phyloP scores from a whole-genome alignment of 2,329 filamentous ascomycete genomes.

The Ophiostoma populinum region DNA sequence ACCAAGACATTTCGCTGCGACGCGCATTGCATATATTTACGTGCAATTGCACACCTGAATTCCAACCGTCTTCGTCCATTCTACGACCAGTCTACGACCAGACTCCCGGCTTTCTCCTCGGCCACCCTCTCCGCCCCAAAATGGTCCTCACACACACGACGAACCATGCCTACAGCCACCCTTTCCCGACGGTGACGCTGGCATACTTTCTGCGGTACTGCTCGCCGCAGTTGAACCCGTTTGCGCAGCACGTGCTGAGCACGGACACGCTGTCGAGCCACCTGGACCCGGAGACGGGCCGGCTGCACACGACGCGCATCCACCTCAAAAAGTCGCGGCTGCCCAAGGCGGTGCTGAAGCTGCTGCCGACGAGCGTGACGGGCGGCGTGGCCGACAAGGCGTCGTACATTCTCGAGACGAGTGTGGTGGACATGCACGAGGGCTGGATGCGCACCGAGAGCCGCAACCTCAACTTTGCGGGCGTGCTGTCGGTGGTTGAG shows the following conservation, averaged over 20 bases:
- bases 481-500: conserved; percentile 63
- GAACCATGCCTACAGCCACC: conserved; percentile 60
- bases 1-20: conserved; percentile 2
- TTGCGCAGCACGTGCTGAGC: conserved; percentile 65
- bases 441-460: conserved; percentile 75
- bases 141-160: conserved; percentile 50
- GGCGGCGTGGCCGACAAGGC: conserved; percentile 52
- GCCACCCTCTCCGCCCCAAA: no score
- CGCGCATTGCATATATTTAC: no score
- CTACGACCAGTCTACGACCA: no score
- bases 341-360: conserved; percentile 55
- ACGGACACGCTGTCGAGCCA: conserved; percentile 65
- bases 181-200: conserved; percentile 70
- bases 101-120: no score
- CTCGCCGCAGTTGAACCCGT: conserved; percentile 52
- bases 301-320: conserved; percentile 60
- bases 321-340: conserved; percentile 70
- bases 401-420: conserved; percentile 65
- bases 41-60: no score
- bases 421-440: conserved; percentile 59
- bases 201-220: conserved; percentile 83
- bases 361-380: conserved; percentile 53
- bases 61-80: no score
- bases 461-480: conserved; percentile 66
- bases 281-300: conserved; percentile 56